Percentiles rank a stretch among this genome's conserved stretches.
Conservation (phyloP, 257 asterid genomes). For the Ilex asprella region DNA sequence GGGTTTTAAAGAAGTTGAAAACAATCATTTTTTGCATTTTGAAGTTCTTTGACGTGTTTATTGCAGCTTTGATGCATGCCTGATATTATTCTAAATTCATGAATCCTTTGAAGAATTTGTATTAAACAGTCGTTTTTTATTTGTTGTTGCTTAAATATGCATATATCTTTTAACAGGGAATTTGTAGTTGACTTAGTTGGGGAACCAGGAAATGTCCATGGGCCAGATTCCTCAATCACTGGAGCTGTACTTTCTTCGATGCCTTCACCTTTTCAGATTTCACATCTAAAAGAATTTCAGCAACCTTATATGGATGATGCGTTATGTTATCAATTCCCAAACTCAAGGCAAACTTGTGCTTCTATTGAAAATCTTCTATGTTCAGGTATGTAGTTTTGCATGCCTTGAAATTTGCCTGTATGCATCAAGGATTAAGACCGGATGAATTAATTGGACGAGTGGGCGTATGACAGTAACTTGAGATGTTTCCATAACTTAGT, state of each 20-base stretch:
- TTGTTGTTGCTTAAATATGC: slow-evolving; percentile 12
- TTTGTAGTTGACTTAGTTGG: slow-evolving; percentile 92
- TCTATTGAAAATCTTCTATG: slow-evolving; percentile 21
- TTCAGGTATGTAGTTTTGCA: slow-evolving; percentile 44
- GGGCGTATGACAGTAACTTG: not conserved
- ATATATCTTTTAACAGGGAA: slow-evolving; percentile 51
- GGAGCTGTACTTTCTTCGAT: slow-evolving; percentile 52
- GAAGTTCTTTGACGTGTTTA: too few relatives aligned
- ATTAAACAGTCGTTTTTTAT: not conserved
- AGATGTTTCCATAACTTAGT: not conserved
- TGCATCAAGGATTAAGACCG: not conserved
- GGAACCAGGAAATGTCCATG: slow-evolving; percentile 73
- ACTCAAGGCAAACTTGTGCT: slow-evolving; percentile 31
- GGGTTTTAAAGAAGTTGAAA: too few relatives aligned
- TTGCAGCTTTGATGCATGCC: too few relatives aligned
- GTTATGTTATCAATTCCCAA: slow-evolving; percentile 27
- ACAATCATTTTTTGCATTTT: too few relatives aligned
- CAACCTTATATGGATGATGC: slow-evolving; percentile 37
- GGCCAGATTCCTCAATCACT: slow-evolving; percentile 79
- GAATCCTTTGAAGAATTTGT: too few relatives aligned
- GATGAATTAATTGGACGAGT: not conserved
- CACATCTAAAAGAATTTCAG: slow-evolving; percentile 69
- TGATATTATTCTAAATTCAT: too few relatives aligned
- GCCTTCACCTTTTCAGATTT: slow-evolving; percentile 78
- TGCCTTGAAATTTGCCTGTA: slow-evolving; percentile 4